Percentiles rank a stretch among this genome's conserved stretches.
Conservation (phyloP, 345 rosid genomes). For the Lepidium sativum region DNA sequence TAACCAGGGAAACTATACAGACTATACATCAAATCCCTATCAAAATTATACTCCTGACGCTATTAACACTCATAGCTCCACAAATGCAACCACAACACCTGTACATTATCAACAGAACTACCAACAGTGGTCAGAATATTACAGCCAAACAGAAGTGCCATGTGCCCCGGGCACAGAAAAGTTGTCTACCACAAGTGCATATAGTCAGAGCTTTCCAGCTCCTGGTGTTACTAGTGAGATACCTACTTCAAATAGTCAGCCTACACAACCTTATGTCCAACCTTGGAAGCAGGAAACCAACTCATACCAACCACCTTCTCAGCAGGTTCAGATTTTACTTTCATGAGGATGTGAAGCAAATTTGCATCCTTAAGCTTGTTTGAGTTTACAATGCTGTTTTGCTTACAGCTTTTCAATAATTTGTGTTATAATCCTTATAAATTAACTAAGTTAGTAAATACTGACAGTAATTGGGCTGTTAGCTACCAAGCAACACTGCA, state of each 20-base stretch:
- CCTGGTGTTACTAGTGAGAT: slow-evolving; percentile 47
- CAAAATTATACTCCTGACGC: slow-evolving; percentile 51
- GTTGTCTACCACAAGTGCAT: slow-evolving; percentile 44
- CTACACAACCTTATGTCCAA: slow-evolving; percentile 37
- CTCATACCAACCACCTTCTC: slow-evolving; percentile 47
- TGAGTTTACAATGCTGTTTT: neutral
- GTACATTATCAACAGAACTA: slow-evolving; percentile 67
- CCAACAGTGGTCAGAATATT: slow-evolving; percentile 83
- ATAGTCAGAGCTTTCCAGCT: slow-evolving; percentile 47
- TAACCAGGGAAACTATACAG: slow-evolving; percentile 62
- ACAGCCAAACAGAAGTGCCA: slow-evolving; percentile 81
- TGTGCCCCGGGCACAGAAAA: slow-evolving; percentile 99
- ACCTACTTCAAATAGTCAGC: slow-evolving; percentile 55
- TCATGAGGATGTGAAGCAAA: slow-evolving; percentile 5
- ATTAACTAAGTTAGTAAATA: neutral
- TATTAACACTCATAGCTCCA: slow-evolving; percentile 43
- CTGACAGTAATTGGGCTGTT: neutral
- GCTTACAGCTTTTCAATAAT: neutral
- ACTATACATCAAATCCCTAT: slow-evolving; percentile 58
- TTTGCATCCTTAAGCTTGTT: neutral
- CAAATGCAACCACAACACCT: slow-evolving; percentile 44
- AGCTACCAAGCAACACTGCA: neutral
- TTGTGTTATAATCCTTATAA: neutral
- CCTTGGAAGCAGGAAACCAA: slow-evolving; percentile 63
- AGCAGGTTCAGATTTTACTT: slow-evolving; percentile 52